Evolutionary conservation across 2,329 filamentous ascomycete genomes (phyloP), one percentile per base, ranked within the genome.

Genomic region (Exophiala sp.): DNA sequence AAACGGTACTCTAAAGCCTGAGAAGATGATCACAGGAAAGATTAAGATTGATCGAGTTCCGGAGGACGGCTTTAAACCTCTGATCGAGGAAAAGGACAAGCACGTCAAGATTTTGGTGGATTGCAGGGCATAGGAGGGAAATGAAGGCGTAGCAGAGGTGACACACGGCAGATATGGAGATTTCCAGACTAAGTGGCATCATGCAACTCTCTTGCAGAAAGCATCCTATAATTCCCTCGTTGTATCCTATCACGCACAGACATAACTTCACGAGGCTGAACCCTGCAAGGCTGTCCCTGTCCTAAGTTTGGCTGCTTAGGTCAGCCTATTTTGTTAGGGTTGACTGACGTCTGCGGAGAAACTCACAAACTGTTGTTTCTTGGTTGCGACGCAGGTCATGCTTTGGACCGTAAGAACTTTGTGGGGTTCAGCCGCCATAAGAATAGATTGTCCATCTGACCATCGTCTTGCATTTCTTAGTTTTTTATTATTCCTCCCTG

Each of bases 21-120:
- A 71, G 10, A 68, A 71, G 29, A 85, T 86, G 83, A 83, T 87
- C 39, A 86, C 82, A 0, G 74, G 76, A 46, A 81, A 73, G 62
- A 80, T 86, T 39, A 66, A 71, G 45, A 69, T 86, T 38, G 76
- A 81, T 16, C 71, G 80, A 14, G 67, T 85, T 9, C 79, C 83
- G 0, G 75, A 84, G 33, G 74, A 79, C 35, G 83, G 81, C 0
- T 80, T 85, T 59, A 72, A 77, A 52, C 73, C 79, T 1, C 67
- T 86, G 50, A 78, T 84, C 33, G 68, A 79, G 5, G 77, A 85
- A 57, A 83, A 82, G 62, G 80, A 85, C 42, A 79, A 76, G 49
- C 80, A 85, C 62, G 81, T 85, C 24, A 86, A 86, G 69, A 80
- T 86, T 29, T 59, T 86, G 42, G 78, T 86, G 7, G 61, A 65